Conservation (phyloP, 2,329 filamentous ascomycete genomes). For the Botrytis medusae region DNA sequence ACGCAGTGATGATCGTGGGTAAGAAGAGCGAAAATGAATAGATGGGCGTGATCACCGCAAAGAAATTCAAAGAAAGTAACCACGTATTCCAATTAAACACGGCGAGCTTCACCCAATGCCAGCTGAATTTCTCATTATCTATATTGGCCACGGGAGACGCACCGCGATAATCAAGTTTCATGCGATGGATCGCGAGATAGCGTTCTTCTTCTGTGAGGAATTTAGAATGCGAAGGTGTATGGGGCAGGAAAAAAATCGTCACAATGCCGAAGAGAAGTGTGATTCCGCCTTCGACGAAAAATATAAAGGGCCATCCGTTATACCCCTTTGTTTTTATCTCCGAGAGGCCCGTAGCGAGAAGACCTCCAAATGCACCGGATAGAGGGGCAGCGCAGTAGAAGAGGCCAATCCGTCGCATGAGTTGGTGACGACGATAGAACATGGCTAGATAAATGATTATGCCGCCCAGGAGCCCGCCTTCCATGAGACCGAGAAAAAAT, state of each 20-base stretch:
- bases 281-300: constrained; percentile 19
- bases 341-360: constrained; percentile 52
- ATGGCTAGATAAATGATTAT: constrained; percentile 63
- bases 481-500: constrained; percentile 49
- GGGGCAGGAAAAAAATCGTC: constrained; percentile 8
- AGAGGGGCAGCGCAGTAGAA: constrained; percentile 83
- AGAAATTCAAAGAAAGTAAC: constrained; percentile 18
- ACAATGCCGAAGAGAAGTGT: constrained; percentile 16
- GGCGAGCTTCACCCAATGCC: constrained; percentile 21
- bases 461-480: constrained; percentile 48
- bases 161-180: constrained; percentile 18
- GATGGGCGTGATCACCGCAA: constrained; percentile 27
- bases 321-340: constrained; percentile 12
- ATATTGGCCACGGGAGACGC: background rate
- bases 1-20: constrained; percentile 46
- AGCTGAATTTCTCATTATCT: constrained; percentile 19
- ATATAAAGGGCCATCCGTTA: constrained; percentile 22
- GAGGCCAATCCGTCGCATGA: constrained; percentile 79
- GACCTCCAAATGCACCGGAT: constrained; percentile 78
- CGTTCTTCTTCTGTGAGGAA: constrained; percentile 16
- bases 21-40: constrained; percentile 46
- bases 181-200: constrained; percentile 14
- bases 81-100: constrained; percentile 21
- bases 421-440: constrained; percentile 64
- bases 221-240: constrained; percentile 18